These are phyloP conservation scores for Beverwykella pulmonaria DNA, from an alignment of 495 filamentous ascomycete genomes.

Conservation along the genomic window DNA sequence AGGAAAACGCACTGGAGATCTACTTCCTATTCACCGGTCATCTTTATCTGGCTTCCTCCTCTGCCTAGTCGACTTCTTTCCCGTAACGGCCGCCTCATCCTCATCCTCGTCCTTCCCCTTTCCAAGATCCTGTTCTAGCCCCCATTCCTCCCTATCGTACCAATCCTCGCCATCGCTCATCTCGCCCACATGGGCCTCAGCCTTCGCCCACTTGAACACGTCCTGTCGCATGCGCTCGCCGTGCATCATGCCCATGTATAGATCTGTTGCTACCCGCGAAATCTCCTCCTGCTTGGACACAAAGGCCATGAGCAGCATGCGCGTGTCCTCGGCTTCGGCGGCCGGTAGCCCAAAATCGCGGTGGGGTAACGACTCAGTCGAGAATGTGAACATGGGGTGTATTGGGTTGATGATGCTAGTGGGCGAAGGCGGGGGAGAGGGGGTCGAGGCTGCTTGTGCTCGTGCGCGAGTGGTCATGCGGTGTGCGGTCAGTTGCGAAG, in stretches of 20 bases:
- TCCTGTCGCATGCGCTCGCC: slow-evolving; percentile 77
- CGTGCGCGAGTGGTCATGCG: slow-evolving; percentile 72
- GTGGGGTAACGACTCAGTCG: slow-evolving; percentile 69
- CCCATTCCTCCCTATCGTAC: slow-evolving; percentile 92
- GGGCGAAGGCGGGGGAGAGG: slow-evolving; percentile 51
- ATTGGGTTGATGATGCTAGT: slow-evolving; percentile 56
- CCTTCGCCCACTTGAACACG: slow-evolving; percentile 83
- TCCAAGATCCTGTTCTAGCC: slow-evolving; percentile 77
- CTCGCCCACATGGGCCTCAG: slow-evolving; percentile 83
- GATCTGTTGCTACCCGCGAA: slow-evolving; percentile 72
- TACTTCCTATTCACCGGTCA: slow-evolving; percentile 11
- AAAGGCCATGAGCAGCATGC: slow-evolving; percentile 78
- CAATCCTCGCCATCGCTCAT: slow-evolving; percentile 94
- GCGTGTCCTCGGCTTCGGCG: slow-evolving; percentile 83
- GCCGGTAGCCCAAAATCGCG: slow-evolving; percentile 77
- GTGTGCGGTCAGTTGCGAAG: slow-evolving; percentile 51
- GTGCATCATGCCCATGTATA: slow-evolving; percentile 73
- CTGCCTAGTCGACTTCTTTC: slow-evolving; percentile 40
- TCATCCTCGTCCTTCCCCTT: slow-evolving; percentile 94
- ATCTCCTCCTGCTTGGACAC: slow-evolving; percentile 97
- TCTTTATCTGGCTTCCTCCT: slow-evolving; percentile 33
- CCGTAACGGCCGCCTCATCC: slow-evolving; percentile 32
- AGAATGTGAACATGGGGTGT: slow-evolving; percentile 83
- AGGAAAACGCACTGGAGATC: no score
- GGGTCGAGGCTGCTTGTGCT: slow-evolving; percentile 54